These are phyloP conservation scores for Suillus discolor DNA, from an alignment of 768 basidiomycete species.

Conservation along the genomic window DNA sequence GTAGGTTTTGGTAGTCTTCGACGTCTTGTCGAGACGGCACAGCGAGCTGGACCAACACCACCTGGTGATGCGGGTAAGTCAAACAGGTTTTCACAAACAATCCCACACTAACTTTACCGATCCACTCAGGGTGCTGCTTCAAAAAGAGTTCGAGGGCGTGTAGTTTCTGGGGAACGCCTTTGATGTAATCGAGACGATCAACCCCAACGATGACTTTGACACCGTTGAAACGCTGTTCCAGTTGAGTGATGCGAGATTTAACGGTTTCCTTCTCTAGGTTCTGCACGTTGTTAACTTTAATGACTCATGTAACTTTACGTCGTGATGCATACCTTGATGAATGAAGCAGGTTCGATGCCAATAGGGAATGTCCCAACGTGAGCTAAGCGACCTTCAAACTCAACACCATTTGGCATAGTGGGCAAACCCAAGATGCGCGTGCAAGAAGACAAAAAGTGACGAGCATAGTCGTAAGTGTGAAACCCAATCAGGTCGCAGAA, in stretches of 20 bases:
- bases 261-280: conserved; percentile 82
- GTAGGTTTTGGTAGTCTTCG: conserved; percentile 98
- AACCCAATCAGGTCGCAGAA: conserved; percentile 98
- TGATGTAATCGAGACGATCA: conserved; percentile 98
- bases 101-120: conserved; percentile 73
- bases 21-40: conserved; percentile 98
- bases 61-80: conserved; percentile 44
- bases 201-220: conserved; percentile 99
- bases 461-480: conserved; percentile 99
- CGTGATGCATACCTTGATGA: conserved; percentile 64
- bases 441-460: conserved; percentile 98
- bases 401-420: conserved; percentile 98
- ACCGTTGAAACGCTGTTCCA: conserved; percentile 90
- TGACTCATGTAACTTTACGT: not conserved
- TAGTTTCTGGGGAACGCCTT: conserved; percentile 98
- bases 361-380: conserved; percentile 99
- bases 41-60: conserved; percentile 95
- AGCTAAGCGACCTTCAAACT: conserved; percentile 92
- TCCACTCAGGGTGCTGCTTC: conserved; percentile 98
- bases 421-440: conserved; percentile 93
- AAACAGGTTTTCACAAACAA: not conserved
- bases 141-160: conserved; percentile 97
- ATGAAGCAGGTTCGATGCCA: conserved; percentile 94
- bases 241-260: conserved; percentile 73
- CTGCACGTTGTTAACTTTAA: conserved; percentile 36